phyloP scores from a whole-genome alignment of 2,329 filamentous ascomycete genomes.

The Kalmusia sp. region DNA sequence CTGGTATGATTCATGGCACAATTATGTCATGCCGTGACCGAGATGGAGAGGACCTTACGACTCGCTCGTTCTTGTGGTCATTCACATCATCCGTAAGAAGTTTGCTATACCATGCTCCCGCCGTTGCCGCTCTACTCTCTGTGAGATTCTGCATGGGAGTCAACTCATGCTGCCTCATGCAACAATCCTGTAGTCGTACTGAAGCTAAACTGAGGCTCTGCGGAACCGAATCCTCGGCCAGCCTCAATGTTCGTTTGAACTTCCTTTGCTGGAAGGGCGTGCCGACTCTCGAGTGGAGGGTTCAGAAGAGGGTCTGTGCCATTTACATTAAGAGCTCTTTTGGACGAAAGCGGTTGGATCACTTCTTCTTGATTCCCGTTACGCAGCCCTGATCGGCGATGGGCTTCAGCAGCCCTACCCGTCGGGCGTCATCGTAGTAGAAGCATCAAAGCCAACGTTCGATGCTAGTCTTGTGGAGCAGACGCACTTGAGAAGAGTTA shows the following conservation, averaged over 20 bases:
- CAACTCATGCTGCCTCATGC: background rate
- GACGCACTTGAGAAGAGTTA: slow-evolving; percentile 3
- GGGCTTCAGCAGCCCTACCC: slow-evolving; percentile 10
- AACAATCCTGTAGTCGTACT: background rate
- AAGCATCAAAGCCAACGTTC: background rate
- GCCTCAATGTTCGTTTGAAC: background rate
- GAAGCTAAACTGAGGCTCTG: slow-evolving; percentile 8
- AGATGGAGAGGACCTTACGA: background rate
- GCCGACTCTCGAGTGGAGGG: background rate
- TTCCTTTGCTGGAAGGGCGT: background rate
- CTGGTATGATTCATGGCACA: background rate
- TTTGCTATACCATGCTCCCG: background rate
- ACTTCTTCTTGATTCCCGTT: background rate
- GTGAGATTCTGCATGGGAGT: background rate
- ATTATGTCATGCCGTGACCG: background rate
- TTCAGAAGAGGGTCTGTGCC: background rate
- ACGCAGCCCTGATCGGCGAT: slow-evolving; percentile 8
- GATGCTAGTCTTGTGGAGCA: background rate
- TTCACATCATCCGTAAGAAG: background rate
- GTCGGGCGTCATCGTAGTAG: slow-evolving; percentile 2
- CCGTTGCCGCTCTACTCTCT: background rate
- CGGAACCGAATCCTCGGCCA: background rate
- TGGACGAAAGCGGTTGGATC: background rate
- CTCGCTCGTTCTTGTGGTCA: background rate
- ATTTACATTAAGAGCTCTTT: background rate